Base-by-base conservation (phyloP, 257 asterid species). In the Lantana camara region DNA sequence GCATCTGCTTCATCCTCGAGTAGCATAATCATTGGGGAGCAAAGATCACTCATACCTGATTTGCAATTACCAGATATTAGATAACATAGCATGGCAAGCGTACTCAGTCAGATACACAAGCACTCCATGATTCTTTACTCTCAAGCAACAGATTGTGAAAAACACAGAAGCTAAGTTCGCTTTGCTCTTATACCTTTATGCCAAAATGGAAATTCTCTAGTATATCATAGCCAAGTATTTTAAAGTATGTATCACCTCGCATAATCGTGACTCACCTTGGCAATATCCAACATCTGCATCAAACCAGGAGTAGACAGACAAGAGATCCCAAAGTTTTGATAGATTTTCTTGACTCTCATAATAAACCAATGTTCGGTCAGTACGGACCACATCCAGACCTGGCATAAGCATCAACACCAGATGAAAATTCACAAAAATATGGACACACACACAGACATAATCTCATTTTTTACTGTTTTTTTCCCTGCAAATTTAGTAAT, bases 31-130 rank as follows among this genome's bases (percentile, higher is more conserved):
- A 93, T 87, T 30, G 97, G 97, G 57, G 99, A 93, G 90, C 95
- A 87, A 65, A 93, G 86, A 77, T 93, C 99, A 58, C 99, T 90
- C 97, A 93, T 93, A 64, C 97, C 97, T 93, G 87, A 74, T 50
- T 32, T 30, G 22, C n/a, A 12, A 44, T 54, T 57, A 50, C 52
- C 12, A 55, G 51, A 41, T 42, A 24, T 15, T 2, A 7, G 11
- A 24, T 22, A 5, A 27, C 32, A 27, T 27, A 27, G 32, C 32
- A 59, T 5, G 29, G 13, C 63, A 24, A 40, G 63, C 5, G 32
- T 41, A 10, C 47, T 34, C 50, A 66, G 42, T 4, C n/a, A n/a
- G n/a, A n/a, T n/a, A n/a, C n/a, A n/a, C n/a, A n/a, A n/a, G n/a
- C n/a, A n/a, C n/a, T n/a, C n/a, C n/a, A n/a, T n/a, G n/a, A n/a